Evolutionary conservation across 1,284 basidiomycete species (phyloP).

Genomic region (Sporisorium graminicola): DNA sequence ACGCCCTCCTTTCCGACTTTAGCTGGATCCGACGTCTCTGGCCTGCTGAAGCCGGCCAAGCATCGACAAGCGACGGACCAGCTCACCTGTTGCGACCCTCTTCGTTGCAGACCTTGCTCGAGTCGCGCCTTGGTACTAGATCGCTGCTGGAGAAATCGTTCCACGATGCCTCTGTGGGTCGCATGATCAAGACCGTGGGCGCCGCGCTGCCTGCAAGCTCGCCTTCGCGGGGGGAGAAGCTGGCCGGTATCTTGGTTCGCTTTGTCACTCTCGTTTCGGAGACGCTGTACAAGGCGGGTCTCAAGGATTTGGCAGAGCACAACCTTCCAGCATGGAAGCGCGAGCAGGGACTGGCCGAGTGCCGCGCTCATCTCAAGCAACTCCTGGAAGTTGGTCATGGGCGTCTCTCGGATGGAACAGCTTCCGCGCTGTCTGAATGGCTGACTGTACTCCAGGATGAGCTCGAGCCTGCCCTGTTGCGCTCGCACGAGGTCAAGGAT

Average conservation of each 20-base stretch:
- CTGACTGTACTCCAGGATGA: slow-evolving; percentile 15
- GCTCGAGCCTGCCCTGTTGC: slow-evolving; percentile 2
- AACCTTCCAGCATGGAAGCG: slow-evolving; percentile 17
- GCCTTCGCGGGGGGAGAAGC: slow-evolving; percentile 31
- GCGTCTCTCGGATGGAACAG: slow-evolving; percentile 18
- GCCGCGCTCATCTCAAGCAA: slow-evolving; percentile 12
- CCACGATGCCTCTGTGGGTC: slow-evolving; percentile 34
- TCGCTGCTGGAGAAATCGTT: slow-evolving; percentile 35
- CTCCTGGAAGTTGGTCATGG: slow-evolving; percentile 11
- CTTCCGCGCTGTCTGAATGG: slow-evolving; percentile 28
- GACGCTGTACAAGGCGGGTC: slow-evolving; percentile 25
- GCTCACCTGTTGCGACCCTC: slow-evolving; percentile 43
- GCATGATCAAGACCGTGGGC: slow-evolving; percentile 40
- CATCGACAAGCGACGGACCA: slow-evolving; percentile 26
- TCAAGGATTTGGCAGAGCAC: slow-evolving; percentile 21
- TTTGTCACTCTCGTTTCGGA: slow-evolving; percentile 30
- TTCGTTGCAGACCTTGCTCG: slow-evolving; percentile 29
- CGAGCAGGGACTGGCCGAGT: background rate
- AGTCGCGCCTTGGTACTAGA: slow-evolving; percentile 34
- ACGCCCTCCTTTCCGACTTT: slow-evolving; percentile 29
- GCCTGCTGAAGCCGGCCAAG: slow-evolving; percentile 9
- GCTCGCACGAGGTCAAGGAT: background rate
- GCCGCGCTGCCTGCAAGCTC: slow-evolving; percentile 45
- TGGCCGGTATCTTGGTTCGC: slow-evolving; percentile 16
- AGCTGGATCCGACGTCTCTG: slow-evolving; percentile 43